phyloP scores from a whole-genome alignment of 176 grass and related monocot genomes.

The Tillandsia leiboldiana region DNA sequence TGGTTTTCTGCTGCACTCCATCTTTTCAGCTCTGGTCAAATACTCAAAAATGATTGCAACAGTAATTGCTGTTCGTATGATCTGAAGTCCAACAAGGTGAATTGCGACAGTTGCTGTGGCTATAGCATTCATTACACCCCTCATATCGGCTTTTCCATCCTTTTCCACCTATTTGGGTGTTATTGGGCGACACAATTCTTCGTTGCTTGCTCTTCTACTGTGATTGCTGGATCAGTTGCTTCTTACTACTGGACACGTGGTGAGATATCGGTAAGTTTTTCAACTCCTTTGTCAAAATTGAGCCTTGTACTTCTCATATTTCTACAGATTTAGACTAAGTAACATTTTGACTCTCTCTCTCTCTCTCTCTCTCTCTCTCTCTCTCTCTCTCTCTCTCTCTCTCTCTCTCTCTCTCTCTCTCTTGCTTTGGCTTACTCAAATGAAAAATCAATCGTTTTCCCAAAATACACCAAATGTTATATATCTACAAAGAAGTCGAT shows the following conservation, averaged over 20 bases:
- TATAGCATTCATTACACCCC: slow-evolving; percentile 86
- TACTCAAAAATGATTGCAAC: slow-evolving; percentile 83
- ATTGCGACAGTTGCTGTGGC: slow-evolving; percentile 90
- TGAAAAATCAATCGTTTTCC: too few relatives aligned
- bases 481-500: too few relatives aligned
- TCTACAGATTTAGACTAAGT: too few relatives aligned
- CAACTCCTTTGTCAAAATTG: too few relatives aligned
- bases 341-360: too few relatives aligned
- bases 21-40: slow-evolving; percentile 92
- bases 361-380: too few relatives aligned
- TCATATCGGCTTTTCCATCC: slow-evolving; percentile 84
- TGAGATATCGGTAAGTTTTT: slow-evolving; percentile 73
- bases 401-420: too few relatives aligned
- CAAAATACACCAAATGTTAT: too few relatives aligned
- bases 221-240: slow-evolving; percentile 87
- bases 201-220: slow-evolving; percentile 74
- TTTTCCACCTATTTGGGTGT: slow-evolving; percentile 90
- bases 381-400: too few relatives aligned
- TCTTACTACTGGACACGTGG: slow-evolving; percentile 88
- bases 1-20: slow-evolving; percentile 91
- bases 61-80: slow-evolving; percentile 80
- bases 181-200: slow-evolving; percentile 97
- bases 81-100: slow-evolving; percentile 76
- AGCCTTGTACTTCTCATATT: too few relatives aligned
- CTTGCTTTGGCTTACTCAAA: too few relatives aligned